Evolutionary conservation across 495 filamentous ascomycete genomes (phyloP), one percentile per base, ranked within the genome.

Genomic region (Cercophora samala): DNA sequence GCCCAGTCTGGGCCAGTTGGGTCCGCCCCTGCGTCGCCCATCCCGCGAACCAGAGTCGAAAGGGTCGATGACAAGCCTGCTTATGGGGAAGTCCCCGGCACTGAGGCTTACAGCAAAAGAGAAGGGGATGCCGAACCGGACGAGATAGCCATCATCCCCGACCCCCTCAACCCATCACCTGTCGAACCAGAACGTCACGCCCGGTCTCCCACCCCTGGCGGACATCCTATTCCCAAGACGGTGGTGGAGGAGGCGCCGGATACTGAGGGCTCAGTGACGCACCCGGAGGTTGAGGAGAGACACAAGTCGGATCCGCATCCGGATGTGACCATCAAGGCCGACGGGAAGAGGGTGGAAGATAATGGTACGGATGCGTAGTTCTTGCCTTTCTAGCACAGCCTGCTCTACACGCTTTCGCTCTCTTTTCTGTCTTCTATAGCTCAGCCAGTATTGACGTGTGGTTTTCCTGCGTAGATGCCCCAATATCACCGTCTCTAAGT

Each of bases 61-160:
- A 92, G 90, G 79, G 85, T 96, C 58, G 77, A 82, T 66, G 79
- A 83, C 68, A 81, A 83, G 68, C 84, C 84, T 18, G 90, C 90
- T 69, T 84, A 96, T 77, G 93, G 94, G 21, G 93, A 97, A 70
- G 85, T 96, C 22, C 93, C 93, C 22, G 93, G 94, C 18, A 96
- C 94, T 3, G 78, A 84, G 59, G 93, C 91, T 58, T 90, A 92
- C 74, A 81, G 88, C 62, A 80, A 88, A 75, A 87, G 92, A 63
- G 88, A 87, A 70, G 88, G 86, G 21, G 94, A 98, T 81, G 93
- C 94, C 25, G 85, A 88, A 52, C 95, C 95, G 15, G 95, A 97
- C 74, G 82, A 84, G 70, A 82, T 84, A 68, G 82, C 82, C 66
- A 76, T 83, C 67, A 72, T 86, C 24, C 77, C 79, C n/a, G 85